Percentiles rank a stretch among this genome's conserved stretches.
phyloP scores from a whole-genome alignment of 805 yeast genomes.

The Lipomyces starkeyi region DNA sequence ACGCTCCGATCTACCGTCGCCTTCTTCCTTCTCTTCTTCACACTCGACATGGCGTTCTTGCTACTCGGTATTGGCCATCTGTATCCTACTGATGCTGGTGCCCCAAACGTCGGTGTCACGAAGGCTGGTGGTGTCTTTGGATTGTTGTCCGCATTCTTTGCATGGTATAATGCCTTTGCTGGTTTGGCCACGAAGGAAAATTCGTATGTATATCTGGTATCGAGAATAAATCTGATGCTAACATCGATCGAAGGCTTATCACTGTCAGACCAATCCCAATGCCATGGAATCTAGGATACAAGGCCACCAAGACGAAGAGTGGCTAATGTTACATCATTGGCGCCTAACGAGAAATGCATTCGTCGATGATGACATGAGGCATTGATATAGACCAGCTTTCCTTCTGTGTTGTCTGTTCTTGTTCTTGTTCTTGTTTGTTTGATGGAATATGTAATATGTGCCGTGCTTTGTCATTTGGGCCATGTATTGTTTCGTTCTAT shows the following conservation, averaged over 20 bases:
- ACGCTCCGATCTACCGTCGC: slow-evolving; percentile 71
- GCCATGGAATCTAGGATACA: slow-evolving; percentile 33
- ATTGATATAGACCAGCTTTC: neutral
- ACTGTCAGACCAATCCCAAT: slow-evolving; percentile 30
- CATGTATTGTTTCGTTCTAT: no score
- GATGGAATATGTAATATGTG: neutral
- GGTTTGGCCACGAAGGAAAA: slow-evolving; percentile 65
- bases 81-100: slow-evolving; percentile 39
- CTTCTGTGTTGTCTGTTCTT: neutral
- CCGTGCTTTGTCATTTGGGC: neutral
- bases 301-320: slow-evolving; percentile 14
- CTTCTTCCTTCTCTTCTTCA: slow-evolving; percentile 62
- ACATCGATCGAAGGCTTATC: slow-evolving; percentile 19
- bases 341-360: neutral
- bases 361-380: neutral
- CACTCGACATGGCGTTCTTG: slow-evolving; percentile 60
- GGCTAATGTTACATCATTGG: neutral
- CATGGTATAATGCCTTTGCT: slow-evolving; percentile 69
- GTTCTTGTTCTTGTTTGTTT: neutral
- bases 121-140: slow-evolving; percentile 70
- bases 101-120: slow-evolving; percentile 44
- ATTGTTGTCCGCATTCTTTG: slow-evolving; percentile 59
- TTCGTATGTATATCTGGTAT: slow-evolving; percentile 47
- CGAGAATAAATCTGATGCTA: neutral
- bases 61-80: slow-evolving; percentile 61